Percentiles rank a stretch among this genome's conserved stretches.
Evolutionary conservation across 805 yeast species (phyloP).

Genomic region (Candida endomychidarum): DNA sequence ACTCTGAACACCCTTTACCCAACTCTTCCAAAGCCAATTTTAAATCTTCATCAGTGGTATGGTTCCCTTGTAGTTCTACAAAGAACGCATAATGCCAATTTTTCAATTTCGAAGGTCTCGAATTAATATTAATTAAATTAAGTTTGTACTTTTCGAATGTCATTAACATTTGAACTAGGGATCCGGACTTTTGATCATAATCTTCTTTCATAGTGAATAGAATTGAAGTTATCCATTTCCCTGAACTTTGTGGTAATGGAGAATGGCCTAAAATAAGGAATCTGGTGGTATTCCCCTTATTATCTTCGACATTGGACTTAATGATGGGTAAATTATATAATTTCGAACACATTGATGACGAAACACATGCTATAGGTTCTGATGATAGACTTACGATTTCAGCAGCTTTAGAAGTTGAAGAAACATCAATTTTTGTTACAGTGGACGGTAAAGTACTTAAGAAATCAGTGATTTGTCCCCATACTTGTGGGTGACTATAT

Average conservation of each 20-base stretch:
- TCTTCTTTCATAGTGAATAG: constrained; percentile 65
- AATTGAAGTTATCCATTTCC: constrained; percentile 46
- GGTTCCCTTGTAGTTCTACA: constrained; percentile 60
- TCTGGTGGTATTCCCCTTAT: constrained; percentile 76
- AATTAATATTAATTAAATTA: constrained; percentile 68
- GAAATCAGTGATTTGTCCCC: constrained; percentile 85
- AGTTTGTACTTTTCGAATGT: constrained; percentile 55
- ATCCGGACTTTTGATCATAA: constrained; percentile 63
- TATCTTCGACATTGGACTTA: constrained; percentile 64
- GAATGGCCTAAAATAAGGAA: constrained; percentile 62
- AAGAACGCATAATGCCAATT: constrained; percentile 86
- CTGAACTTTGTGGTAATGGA: constrained; percentile 1
- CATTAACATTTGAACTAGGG: constrained; percentile 63
- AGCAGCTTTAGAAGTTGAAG: constrained; percentile 87
- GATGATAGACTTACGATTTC: constrained; percentile 48
- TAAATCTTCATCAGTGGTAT: constrained; percentile 24
- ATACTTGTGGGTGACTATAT: constrained; percentile 95
- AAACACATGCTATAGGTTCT: constrained; percentile 64
- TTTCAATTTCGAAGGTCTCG: constrained; percentile 67
- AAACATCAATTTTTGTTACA: constrained; percentile 53
- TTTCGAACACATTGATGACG: constrained; percentile 65
- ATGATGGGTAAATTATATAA: constrained; percentile 58
- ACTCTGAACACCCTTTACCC: constrained; percentile 42
- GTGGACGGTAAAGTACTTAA: constrained; percentile 32
- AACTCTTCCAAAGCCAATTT: constrained; percentile 43